Percentiles rank a stretch among this genome's conserved stretches.
Conservation (phyloP, 164 flowering plant species). For the Macadamia tetraphylla region DNA sequence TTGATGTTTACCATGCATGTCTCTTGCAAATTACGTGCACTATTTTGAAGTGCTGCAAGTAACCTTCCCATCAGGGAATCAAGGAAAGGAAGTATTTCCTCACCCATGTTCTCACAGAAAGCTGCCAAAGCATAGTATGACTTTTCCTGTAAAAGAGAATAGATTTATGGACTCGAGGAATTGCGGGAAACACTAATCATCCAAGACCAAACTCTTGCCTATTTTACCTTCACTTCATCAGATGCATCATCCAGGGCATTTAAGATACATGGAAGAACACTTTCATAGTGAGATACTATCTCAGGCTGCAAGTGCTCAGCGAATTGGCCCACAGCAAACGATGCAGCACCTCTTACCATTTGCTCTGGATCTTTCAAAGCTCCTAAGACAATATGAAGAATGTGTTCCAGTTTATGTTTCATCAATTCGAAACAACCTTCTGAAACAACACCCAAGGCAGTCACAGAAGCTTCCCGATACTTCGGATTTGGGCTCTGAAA, state of each 20-base stretch:
- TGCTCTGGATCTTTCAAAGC: slow-evolving; percentile 85
- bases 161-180: not conserved
- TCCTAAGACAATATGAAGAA: slow-evolving; percentile 74
- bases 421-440: slow-evolving; percentile 86
- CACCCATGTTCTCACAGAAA: slow-evolving; percentile 98
- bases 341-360: slow-evolving; percentile 94
- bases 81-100: slow-evolving; percentile 82
- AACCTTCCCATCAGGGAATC: slow-evolving; percentile 87
- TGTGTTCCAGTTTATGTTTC: slow-evolving; percentile 68
- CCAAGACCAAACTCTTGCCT: not conserved
- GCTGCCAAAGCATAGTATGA: slow-evolving; percentile 98
- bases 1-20: slow-evolving; percentile 77
- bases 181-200: not conserved
- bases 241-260: slow-evolving; percentile 80
- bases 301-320: slow-evolving; percentile 97
- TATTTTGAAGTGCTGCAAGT: slow-evolving; percentile 74
- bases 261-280: slow-evolving; percentile 81
- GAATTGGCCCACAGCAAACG: slow-evolving; percentile 96
- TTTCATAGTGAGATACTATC: slow-evolving; percentile 74
- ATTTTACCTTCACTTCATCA: slow-evolving; percentile 82
- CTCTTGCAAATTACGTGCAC: slow-evolving; percentile 88
- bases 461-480: slow-evolving; percentile 84
- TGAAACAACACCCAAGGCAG: slow-evolving; percentile 81
- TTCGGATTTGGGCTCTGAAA: slow-evolving; percentile 67
- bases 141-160: slow-evolving; percentile 59